A percentile compares a stretch with the other conserved stretches of the same genome.
Evolutionary conservation across 805 yeast genomes (phyloP).

Genomic region (Monosporozyma unispora): DNA sequence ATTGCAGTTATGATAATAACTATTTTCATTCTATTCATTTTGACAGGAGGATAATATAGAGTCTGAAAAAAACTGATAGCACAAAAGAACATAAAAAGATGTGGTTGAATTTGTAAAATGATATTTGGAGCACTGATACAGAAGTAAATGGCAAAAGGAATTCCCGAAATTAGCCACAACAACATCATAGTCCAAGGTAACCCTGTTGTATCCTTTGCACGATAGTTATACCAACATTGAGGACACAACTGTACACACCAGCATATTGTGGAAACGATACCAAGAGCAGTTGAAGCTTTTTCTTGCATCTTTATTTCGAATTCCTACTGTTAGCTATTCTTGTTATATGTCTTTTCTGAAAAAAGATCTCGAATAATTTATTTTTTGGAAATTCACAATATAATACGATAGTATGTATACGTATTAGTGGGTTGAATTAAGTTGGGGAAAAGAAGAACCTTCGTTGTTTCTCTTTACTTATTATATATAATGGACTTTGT

Average conservation of each 20-base stretch:
- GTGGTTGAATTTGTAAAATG: constrained; percentile 82
- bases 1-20: constrained; percentile 31
- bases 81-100: constrained; percentile 65
- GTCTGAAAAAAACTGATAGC: constrained; percentile 59
- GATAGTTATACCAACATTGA: constrained; percentile 67
- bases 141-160: constrained; percentile 83
- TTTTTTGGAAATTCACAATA: no score
- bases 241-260: constrained; percentile 93
- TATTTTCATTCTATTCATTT: constrained; percentile 31
- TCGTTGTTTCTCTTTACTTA: no score
- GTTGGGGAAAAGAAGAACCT: no score
- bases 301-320: neutral
- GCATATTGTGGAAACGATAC: constrained; percentile 78
- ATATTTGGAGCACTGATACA: constrained; percentile 59
- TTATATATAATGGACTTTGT: no score
- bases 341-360: no score
- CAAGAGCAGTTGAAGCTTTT: constrained; percentile 25
- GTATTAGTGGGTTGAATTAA: no score
- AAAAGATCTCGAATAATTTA: no score
- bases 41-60: constrained; percentile 64
- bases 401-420: no score
- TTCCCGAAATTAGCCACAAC: constrained; percentile 67
- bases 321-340: no score
- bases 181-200: constrained; percentile 79
- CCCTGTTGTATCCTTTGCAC: constrained; percentile 72